Evolutionary conservation across 2,329 filamentous ascomycete genomes (phyloP).

Genomic region (Pezicula neosporulosa): DNA sequence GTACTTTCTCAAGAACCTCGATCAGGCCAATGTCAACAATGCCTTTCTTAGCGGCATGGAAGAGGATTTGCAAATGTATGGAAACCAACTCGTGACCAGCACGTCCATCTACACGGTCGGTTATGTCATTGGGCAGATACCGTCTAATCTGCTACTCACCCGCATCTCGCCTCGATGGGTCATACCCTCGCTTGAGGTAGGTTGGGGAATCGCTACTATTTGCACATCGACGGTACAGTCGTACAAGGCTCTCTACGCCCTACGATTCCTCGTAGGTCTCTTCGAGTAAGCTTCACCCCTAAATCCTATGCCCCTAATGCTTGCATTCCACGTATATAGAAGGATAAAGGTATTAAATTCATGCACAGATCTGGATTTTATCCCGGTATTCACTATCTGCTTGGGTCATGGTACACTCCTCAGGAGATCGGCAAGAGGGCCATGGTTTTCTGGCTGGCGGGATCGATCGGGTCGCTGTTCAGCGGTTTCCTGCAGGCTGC

Average conservation of each 20-base stretch:
- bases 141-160: constrained; percentile 47
- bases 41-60: constrained; percentile 23
- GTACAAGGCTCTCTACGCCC: constrained; percentile 29
- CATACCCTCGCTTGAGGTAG: constrained; percentile 22
- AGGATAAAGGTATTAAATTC: constrained; percentile 6
- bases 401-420: constrained; percentile 52
- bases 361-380: constrained; percentile 26
- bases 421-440: constrained; percentile 37
- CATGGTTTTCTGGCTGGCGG: constrained; percentile 56
- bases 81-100: constrained; percentile 38
- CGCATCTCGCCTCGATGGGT: constrained; percentile 30
- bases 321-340: too few relatives aligned
- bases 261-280: constrained; percentile 32
- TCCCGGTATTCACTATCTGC: constrained; percentile 51
- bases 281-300: constrained; percentile 13
- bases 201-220: constrained; percentile 19
- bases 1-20: constrained; percentile 37
- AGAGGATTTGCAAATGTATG: constrained; percentile 43
- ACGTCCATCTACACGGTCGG: constrained; percentile 32
- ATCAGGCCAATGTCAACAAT: constrained; percentile 23
- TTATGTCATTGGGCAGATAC: constrained; percentile 48
- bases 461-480: constrained; percentile 55
- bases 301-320: too few relatives aligned
- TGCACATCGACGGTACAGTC: constrained; percentile 25
- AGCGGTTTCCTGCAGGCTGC: constrained; percentile 55